Evolutionary conservation across 2,329 filamentous ascomycete species (phyloP), one percentile per base, ranked within the genome.

Genomic region (Colletotrichum neosansevieriae): DNA sequence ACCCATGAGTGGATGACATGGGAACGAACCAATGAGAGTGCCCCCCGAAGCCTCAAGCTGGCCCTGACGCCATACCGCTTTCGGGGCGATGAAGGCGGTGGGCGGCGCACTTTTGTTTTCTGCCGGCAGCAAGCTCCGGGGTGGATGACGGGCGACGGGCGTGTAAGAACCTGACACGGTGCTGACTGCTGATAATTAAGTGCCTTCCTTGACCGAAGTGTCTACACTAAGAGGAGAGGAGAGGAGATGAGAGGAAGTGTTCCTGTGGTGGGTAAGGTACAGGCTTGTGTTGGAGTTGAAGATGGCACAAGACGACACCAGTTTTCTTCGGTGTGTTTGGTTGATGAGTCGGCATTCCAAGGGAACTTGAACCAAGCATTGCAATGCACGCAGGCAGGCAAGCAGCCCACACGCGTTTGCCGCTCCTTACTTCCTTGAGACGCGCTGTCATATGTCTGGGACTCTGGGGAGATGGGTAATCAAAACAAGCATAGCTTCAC

Each of bases 41-140:
- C 13, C 17, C 13, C 0, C 21, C 19, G 42, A 21, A 15, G 24
- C 36, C 61, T 65, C 11, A 12, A 60, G 42, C 65, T 68, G 65
- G 29, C 65, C 65, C 65, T 68, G 61, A 59, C 59, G 65, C 65
- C 61, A 68, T 68, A 65, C 65, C 61, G 61, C 61, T 59, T 68
- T 68, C 65, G 56, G 65, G 51, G 40, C 6, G 38, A 60, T 65
- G 61, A 61, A 65, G 60, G 49, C 38, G 42, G 54, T 59, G 61
- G 42, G 40, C 61, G 61, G 54, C 61, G 65, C 65, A 68, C 65
- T 65, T 65, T 68, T 68, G 54, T 67, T 58, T 67, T 59, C 61
- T 68, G 65, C 65, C 60, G 61, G 49, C 29, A 58, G 58, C 34
- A 67, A 32, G 58, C 58, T 61, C 51, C 53, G 60, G 24, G 11